Conservation (phyloP, 352 stramenopile species). For the Pythium aphanidermatum region DNA sequence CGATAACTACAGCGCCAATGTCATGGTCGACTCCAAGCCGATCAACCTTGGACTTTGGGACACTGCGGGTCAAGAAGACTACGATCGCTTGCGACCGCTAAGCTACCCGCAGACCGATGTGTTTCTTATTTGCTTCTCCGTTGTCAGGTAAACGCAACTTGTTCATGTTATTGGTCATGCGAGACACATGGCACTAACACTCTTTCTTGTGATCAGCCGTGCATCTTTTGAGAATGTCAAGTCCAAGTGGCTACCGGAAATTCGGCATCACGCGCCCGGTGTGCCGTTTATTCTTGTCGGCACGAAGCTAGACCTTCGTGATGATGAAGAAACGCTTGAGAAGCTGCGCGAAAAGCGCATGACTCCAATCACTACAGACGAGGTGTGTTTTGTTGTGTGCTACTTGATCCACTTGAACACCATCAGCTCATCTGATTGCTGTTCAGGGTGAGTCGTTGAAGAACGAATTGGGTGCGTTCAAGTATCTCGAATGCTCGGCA, state of each 20-base stretch:
- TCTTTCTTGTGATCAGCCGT: constrained; percentile 31
- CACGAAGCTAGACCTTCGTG: constrained; percentile 92
- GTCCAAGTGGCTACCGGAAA: constrained; percentile 91
- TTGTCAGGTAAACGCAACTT: constrained; percentile 60
- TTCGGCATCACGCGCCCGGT: constrained; percentile 81
- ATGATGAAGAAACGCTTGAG: constrained; percentile 87
- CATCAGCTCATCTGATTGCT: too few species aligned
- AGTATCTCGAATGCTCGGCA: constrained; percentile 92
- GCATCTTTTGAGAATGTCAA: constrained; percentile 95
- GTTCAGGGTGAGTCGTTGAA: constrained; percentile 81
- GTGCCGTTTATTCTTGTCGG: constrained; percentile 95
- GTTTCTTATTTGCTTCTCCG: constrained; percentile 95
- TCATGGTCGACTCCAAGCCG: constrained; percentile 91
- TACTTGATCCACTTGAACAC: too few species aligned
- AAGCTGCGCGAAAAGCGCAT: constrained; percentile 87
- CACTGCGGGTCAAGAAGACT: constrained; percentile 96
- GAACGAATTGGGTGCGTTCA: constrained; percentile 85
- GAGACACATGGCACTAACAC: too few species aligned
- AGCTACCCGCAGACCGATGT: constrained; percentile 96
- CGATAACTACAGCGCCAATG: constrained; percentile 92
- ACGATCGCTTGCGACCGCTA: constrained; percentile 92
- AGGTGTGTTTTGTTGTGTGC: too few species aligned
- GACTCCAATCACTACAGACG: constrained; percentile 56
- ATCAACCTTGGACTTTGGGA: constrained; percentile 97
- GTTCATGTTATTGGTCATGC: background rate